Percentiles rank a stretch among this genome's conserved stretches.
phyloP scores from a whole-genome alignment of 2,329 filamentous ascomycete species.

The Ramularia endophylla region DNA sequence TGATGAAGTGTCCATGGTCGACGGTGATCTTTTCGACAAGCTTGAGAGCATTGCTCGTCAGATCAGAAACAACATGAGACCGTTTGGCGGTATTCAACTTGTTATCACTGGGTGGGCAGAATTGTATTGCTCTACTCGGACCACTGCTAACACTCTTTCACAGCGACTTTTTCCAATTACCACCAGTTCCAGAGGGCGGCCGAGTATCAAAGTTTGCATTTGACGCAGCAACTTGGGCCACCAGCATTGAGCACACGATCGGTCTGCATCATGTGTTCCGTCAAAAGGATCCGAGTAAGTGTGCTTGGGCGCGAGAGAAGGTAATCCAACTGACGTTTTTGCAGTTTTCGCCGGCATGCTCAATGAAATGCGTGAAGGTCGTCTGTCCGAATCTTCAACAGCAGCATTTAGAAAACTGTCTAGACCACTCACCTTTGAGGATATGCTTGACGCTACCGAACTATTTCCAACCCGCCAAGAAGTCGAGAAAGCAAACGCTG shows the following conservation, averaged over 20 bases:
- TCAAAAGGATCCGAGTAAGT: slow-evolving; percentile 71
- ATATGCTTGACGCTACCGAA: slow-evolving; percentile 77
- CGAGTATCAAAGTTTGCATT: slow-evolving; percentile 83
- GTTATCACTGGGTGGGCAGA: slow-evolving; percentile 66
- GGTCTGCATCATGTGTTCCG: slow-evolving; percentile 93
- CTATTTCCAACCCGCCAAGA: slow-evolving; percentile 87
- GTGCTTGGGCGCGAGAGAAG: neutral
- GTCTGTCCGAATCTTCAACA: slow-evolving; percentile 69
- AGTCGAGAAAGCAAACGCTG: slow-evolving; percentile 79
- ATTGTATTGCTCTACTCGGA: no score
- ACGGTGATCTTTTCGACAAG: slow-evolving; percentile 95
- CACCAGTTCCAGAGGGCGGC: slow-evolving; percentile 77
- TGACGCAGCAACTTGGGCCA: slow-evolving; percentile 85
- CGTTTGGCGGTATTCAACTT: slow-evolving; percentile 94
- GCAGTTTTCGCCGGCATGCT: slow-evolving; percentile 85
- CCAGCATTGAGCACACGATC: slow-evolving; percentile 91
- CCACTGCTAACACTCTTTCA: no score
- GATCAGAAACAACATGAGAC: slow-evolving; percentile 82
- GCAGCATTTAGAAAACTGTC: slow-evolving; percentile 67
- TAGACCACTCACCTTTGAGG: slow-evolving; percentile 64
- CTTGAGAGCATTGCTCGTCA: slow-evolving; percentile 78
- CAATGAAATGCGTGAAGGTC: slow-evolving; percentile 93
- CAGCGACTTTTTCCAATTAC: slow-evolving; percentile 87
- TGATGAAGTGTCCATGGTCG: slow-evolving; percentile 98
- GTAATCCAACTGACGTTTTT: slow-evolving; percentile 22